phyloP scores from a whole-genome alignment of 2,329 filamentous ascomycete genomes.

The Periconia digitata region DNA sequence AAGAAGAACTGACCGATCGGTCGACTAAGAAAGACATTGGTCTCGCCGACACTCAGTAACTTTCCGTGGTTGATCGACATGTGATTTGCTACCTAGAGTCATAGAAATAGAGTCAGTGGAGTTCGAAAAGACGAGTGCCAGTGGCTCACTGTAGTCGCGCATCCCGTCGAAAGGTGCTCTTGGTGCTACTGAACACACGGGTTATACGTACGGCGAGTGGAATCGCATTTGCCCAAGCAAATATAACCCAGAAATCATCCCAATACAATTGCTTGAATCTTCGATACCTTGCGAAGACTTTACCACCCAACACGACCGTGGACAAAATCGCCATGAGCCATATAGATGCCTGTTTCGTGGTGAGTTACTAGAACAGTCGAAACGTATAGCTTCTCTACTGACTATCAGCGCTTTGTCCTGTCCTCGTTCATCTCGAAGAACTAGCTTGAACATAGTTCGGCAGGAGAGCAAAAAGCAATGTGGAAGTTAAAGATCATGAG shows the following conservation, averaged over 20 bases:
- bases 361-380: neutral
- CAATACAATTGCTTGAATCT: slow-evolving; percentile 11
- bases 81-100: neutral
- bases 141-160: too few species aligned
- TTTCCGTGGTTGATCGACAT: too few species aligned
- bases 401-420: neutral
- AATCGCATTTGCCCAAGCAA: slow-evolving; percentile 2
- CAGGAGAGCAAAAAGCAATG: neutral
- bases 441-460: neutral
- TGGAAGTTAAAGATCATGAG: neutral
- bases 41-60: neutral
- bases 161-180: too few species aligned
- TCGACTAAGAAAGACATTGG: slow-evolving; percentile 4
- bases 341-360: neutral
- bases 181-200: too few species aligned
- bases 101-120: too few species aligned
- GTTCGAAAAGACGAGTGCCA: neutral
- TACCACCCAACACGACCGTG: slow-evolving; percentile 2
- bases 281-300: slow-evolving; percentile 3
- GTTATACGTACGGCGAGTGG: slow-evolving; percentile 1
- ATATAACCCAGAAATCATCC: slow-evolving; percentile 10
- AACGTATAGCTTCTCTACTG: neutral
- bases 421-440: neutral
- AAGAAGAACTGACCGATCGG: slow-evolving; percentile 7
- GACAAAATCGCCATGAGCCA: slow-evolving; percentile 4